Base-by-base conservation (phyloP, 2,329 filamentous ascomycete species). In the Venturia aucupariae region DNA sequence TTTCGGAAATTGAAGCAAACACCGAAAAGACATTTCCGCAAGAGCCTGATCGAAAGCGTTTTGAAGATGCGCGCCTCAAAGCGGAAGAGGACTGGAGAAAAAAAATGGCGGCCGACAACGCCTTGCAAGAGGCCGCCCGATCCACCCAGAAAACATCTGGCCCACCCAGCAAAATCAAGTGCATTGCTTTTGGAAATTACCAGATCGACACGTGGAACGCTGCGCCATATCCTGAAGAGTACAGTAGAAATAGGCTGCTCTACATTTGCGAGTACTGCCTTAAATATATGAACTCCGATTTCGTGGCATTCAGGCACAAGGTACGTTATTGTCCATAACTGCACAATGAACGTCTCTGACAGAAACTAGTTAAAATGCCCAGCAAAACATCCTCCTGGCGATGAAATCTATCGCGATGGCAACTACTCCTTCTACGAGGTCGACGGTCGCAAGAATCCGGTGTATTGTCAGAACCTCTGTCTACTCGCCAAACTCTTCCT, bases 131-230 rank as follows among this genome's bases (percentile, higher is more conserved):
- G 19, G 84, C 85, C 17, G 77, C 82, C 27, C 87, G 86, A 70
- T 88, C 86, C 71, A 79, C 85, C 22, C 86, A 87, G 69, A 96
- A 96, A 72, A 80, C 88, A 3, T 86, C 86, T n/a, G 90, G 90
- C 0, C 90, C 91, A 35, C 90, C 91, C 4, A 97, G 92, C 75
- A 94, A 97, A 77, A 97, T 99, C 74, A 95, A 97, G 75, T 97
- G 92, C 77, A 96, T 99, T 78, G 94, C 96, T 71, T 97, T 99
- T 77, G 94, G 94, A 57, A 91, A 92, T 62, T 95, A 89, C 82
- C 94, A 99, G 75, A 99, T 99, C 70, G 94, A 99, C 74, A 99
- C 94, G 3, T 97, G 94, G 92, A 97, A 99, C 77, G 93, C 94
- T 38, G 94, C 94, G 46, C 95, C 94, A 15, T 99, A 99, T 73